These are phyloP conservation scores for Tolypocladium tundrense DNA, from an alignment of 2,329 filamentous ascomycete species.

Conservation along the genomic window DNA sequence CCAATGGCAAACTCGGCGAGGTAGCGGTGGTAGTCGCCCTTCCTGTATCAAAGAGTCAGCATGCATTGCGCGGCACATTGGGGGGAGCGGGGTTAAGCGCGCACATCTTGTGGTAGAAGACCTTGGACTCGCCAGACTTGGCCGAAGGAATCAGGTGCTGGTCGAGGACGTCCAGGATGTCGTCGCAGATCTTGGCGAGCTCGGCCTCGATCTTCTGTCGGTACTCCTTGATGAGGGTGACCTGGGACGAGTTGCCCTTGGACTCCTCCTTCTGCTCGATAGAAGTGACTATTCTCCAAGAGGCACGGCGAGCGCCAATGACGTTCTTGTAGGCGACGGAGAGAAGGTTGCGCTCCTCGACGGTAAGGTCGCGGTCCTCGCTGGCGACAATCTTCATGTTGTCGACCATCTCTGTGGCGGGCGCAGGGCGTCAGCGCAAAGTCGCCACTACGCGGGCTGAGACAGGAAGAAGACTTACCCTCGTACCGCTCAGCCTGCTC, in stretches of 20 bases:
- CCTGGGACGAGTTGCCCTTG: slow-evolving; percentile 91
- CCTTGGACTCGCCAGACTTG: slow-evolving; percentile 94
- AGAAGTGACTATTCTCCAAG: slow-evolving; percentile 96
- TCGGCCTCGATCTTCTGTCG: slow-evolving; percentile 96
- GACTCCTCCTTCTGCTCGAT: slow-evolving; percentile 99
- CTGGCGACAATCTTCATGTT: slow-evolving; percentile 99
- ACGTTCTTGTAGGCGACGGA: slow-evolving; percentile 99
- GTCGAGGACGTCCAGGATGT: slow-evolving; percentile 91
- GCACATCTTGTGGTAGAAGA: slow-evolving; percentile 99
- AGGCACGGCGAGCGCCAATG: slow-evolving; percentile 90
- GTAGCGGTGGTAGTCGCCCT: slow-evolving; percentile 99
- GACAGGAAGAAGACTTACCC: slow-evolving; percentile 49
- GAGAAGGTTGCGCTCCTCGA: slow-evolving; percentile 95
- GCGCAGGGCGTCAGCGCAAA: slow-evolving; percentile 13
- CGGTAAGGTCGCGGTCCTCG: slow-evolving; percentile 70
- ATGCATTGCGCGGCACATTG: neutral
- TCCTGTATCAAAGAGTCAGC: slow-evolving; percentile 47
- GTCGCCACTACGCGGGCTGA: neutral
- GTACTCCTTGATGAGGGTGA: slow-evolving; percentile 92
- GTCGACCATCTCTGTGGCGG: slow-evolving; percentile 82
- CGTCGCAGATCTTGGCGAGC: slow-evolving; percentile 94
- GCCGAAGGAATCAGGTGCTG: slow-evolving; percentile 89
- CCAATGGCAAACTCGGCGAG: slow-evolving; percentile 93
- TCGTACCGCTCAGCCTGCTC: slow-evolving; percentile 99
- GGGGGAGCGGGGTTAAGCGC: neutral